Base-by-base conservation (phyloP, 306 rosid genomes). In the Oemleria cerasiformis region DNA sequence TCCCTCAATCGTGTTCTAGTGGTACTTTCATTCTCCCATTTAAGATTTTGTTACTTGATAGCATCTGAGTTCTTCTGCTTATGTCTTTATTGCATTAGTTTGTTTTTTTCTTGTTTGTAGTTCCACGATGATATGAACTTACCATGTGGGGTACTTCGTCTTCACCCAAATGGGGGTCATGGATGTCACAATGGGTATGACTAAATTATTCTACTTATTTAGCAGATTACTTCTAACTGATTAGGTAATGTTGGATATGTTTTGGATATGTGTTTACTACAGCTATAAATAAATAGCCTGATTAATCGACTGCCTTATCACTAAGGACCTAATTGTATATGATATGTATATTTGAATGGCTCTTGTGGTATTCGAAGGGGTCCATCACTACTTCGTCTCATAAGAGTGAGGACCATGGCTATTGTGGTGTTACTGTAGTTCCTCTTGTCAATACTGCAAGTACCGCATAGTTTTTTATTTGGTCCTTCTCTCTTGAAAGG, bases 121-220 rank as follows among this genome's bases (percentile, higher is more conserved):
- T 80, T 94, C 77, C 96, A 94, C 34, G 99, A 91, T 75, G 96
- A 89, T 84, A 74, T 85, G 96, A 84, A 80, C 84, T 85, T 91
- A 84, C 97, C 99, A 2, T 85, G 95, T 54, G 97, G 99, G 59
- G 96, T 94, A 82, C 95, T 94, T 82, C 91, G 97, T 68, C 90
- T 91, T 79, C 41, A 77, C 9, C 79, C 82, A 65, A 88, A 89
- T 73, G 99, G 99, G 68, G 92, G 97, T 71, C 91, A 87, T 70
- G 86, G 90, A 80, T 63, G 89, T 84, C 99, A 88, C 88, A 91
- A 89, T 30, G 97, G 96, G 96, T 94, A 89, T 25, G 55, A 17
- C 68, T 23, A 20, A 9, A 23, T 7, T 16, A 14, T 61, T 36
- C 3, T 20, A 23, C 6, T 36, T 25, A 34, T 40, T 30, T 7